Conservation (phyloP, 2,329 filamentous ascomycete species). For the Neopestalotiopsis sp. region DNA sequence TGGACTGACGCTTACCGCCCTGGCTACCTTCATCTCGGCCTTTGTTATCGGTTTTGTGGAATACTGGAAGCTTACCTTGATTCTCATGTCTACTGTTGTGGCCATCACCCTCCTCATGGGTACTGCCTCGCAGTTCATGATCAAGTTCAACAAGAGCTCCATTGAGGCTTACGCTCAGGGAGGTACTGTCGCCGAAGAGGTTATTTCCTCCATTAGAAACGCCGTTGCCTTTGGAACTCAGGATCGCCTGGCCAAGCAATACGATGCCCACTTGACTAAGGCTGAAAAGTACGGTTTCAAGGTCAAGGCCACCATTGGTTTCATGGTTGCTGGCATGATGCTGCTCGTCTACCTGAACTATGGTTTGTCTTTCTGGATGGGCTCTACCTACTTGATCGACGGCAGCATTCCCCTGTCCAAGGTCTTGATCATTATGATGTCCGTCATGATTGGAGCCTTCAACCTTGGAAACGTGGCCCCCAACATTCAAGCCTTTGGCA, state of each 20-base stretch:
- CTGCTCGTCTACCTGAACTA: slow-evolving; percentile 85
- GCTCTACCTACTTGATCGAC: slow-evolving; percentile 73
- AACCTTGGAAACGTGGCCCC: slow-evolving; percentile 87
- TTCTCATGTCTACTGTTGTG: slow-evolving; percentile 80
- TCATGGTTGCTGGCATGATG: slow-evolving; percentile 88
- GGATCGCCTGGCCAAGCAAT: slow-evolving; percentile 85
- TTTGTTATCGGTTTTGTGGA: slow-evolving; percentile 91
- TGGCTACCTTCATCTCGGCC: slow-evolving; percentile 84
- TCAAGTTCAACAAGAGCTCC: slow-evolving; percentile 80
- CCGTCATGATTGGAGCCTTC: slow-evolving; percentile 92
- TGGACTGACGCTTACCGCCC: slow-evolving; percentile 73
- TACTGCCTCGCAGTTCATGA: slow-evolving; percentile 72
- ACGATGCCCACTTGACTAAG: slow-evolving; percentile 74
- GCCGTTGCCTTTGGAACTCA: slow-evolving; percentile 93
- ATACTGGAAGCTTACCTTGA: slow-evolving; percentile 92
- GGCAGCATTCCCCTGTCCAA: slow-evolving; percentile 69
- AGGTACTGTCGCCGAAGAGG: slow-evolving; percentile 90
- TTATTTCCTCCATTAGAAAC: slow-evolving; percentile 91
- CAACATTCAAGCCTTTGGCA: slow-evolving; percentile 85
- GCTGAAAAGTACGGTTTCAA: slow-evolving; percentile 80
- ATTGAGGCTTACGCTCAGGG: slow-evolving; percentile 82
- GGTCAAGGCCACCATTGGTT: slow-evolving; percentile 72
- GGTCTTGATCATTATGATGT: slow-evolving; percentile 85
- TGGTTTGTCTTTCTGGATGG: slow-evolving; percentile 87
- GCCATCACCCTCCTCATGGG: slow-evolving; percentile 82